Evolutionary conservation across 1,284 basidiomycete species (phyloP), one percentile per base, ranked within the genome.

Genomic region (Microbotryum intermedium): DNA sequence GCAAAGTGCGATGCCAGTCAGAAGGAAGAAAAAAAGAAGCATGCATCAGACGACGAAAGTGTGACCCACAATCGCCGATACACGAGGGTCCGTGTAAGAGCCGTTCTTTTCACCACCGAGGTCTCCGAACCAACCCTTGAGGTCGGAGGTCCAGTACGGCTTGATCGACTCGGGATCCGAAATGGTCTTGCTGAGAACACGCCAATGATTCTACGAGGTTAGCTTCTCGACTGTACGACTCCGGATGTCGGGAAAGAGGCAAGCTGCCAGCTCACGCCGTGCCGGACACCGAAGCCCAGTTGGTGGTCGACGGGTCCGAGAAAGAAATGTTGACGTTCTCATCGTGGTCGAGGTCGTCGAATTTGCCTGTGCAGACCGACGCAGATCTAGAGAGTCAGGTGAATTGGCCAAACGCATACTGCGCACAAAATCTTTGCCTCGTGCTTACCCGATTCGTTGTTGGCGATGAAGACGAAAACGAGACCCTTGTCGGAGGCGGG

Each of bases 211-310:
- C 34, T 16, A 39, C 34, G 34, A 18, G 18, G 11, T 39, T 4
- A 39, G 34, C 13, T 39, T 4, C 34, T 39, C 34, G 10, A 16
- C 34, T 16, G n/a, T n/a, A 39, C 34, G 11, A 16, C 11, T 18
- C 9, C 11, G 34, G 11, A 39, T 39, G 34, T 16, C 18, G 5
- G 5, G 18, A 0, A 39, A 16, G 4, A 39, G 34, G 11, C 11
- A 84, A 64, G 82, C 79, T 51, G 78, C 79, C 23, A 18, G 6
- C 76, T 58, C 76, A 83, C 18, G 89, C 90, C 57, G 76, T 83
- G 55, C 90, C 90, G 23, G 85, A 81, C 68, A 86, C 87, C 72
- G 87, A 90, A 0, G 84, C 88, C 91, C 91, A 95, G 69, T 83
- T 82, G 8, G 88, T 90, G 10, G 83, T 81, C 30, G 79, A 78